These are phyloP conservation scores for Acer yangbiense DNA, from an alignment of 345 rosid genomes.

Conservation along the genomic window DNA sequence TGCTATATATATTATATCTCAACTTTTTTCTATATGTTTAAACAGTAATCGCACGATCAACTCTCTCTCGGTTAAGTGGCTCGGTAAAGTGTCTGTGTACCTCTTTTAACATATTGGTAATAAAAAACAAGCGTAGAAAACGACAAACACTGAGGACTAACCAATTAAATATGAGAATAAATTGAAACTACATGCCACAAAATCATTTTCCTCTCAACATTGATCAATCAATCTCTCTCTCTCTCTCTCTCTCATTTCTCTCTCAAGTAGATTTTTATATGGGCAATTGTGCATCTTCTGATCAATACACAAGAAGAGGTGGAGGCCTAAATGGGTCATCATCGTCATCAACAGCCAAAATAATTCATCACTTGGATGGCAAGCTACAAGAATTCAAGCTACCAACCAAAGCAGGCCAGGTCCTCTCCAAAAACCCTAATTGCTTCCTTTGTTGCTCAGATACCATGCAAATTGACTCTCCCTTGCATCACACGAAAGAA, in stretches of 20 bases:
- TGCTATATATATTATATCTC: no score
- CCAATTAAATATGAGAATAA: no score
- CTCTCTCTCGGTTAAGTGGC: no score
- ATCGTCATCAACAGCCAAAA: slow-evolving; percentile 27
- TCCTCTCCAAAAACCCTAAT: slow-evolving; percentile 15
- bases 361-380: slow-evolving; percentile 40
- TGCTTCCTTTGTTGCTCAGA: slow-evolving; percentile 50
- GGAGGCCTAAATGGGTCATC: background rate
- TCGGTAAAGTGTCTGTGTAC: no score
- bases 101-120: no score
- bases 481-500: slow-evolving; percentile 21
- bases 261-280: slow-evolving; percentile 11
- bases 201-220: no score
- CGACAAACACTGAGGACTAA: no score
- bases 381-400: slow-evolving; percentile 35
- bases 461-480: slow-evolving; percentile 33
- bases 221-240: no score
- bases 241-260: background rate
- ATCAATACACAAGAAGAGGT: background rate
- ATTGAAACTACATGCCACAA: no score
- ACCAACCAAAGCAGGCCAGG: slow-evolving; percentile 32
- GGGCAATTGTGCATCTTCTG: slow-evolving; percentile 44
- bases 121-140: no score
- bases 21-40: no score
- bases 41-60: no score